Evolutionary conservation across 192 early-diverging fungal species (phyloP).

Genomic region (Paraglomus brasilianum): DNA sequence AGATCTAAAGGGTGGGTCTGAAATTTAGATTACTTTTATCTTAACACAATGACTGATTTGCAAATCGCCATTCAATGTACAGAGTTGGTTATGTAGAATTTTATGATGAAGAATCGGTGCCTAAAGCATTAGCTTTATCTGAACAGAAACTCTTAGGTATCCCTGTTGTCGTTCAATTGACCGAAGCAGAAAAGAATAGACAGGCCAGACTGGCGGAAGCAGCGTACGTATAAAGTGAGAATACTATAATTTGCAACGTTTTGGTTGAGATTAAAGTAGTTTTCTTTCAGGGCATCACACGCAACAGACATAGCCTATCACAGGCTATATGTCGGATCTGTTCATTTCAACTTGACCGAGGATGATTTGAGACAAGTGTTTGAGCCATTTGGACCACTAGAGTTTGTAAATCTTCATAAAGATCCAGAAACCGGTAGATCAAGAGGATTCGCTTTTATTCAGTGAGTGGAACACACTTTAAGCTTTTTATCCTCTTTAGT

Average conservation of each 20-base stretch:
- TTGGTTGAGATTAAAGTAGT: conserved; percentile 32
- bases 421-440: conserved; percentile 72
- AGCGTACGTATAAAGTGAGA: conserved; percentile 47
- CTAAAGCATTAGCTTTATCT: conserved; percentile 78
- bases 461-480: conserved; percentile 51
- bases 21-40: background rate
- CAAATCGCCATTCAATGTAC: conserved; percentile 9
- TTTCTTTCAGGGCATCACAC: conserved; percentile 25
- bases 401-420: conserved; percentile 78
- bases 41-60: background rate
- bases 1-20: conserved; percentile 79
- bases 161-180: conserved; percentile 89
- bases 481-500: background rate
- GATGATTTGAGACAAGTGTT: conserved; percentile 79
- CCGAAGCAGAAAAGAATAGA: conserved; percentile 93
- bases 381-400: conserved; percentile 81
- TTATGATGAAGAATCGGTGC: conserved; percentile 81
- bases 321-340: conserved; percentile 62
- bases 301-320: conserved; percentile 52
- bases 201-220: conserved; percentile 59
- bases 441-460: conserved; percentile 77
- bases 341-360: conserved; percentile 64
- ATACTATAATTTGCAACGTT: conserved; percentile 35
- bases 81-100: conserved; percentile 98
- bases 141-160: conserved; percentile 88